Evolutionary conservation across 2,329 filamentous ascomycete species (phyloP).

Genomic region (Apiospora arundinis): DNA sequence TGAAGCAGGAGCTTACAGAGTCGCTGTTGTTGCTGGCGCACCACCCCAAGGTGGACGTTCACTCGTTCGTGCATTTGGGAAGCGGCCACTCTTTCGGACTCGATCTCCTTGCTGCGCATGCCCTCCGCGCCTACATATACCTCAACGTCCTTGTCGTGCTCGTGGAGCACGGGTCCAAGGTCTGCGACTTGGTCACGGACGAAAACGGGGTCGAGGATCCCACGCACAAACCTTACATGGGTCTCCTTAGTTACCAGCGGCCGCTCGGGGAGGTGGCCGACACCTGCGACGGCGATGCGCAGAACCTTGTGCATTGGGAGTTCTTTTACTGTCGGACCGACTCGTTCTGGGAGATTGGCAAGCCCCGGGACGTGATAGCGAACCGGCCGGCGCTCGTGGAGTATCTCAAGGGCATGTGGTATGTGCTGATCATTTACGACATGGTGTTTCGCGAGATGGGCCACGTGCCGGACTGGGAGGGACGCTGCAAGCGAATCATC

Average conservation of each 20-base stretch:
- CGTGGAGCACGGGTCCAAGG: not conserved
- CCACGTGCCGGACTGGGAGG: not conserved
- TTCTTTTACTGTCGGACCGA: not conserved
- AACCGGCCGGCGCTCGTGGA: not conserved
- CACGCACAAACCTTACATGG: not conserved
- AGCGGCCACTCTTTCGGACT: not conserved
- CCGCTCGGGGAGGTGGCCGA: not conserved
- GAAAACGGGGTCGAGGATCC: not conserved
- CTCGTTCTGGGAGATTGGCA: not conserved
- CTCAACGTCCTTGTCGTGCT: not conserved
- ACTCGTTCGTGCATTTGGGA: not conserved
- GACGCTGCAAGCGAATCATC: not conserved
- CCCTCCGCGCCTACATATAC: constrained; percentile 3
- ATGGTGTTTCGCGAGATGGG: not conserved
- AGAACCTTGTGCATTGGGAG: constrained; percentile 2
- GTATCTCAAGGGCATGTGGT: not conserved
- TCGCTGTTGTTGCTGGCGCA: not conserved
- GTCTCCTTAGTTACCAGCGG: not conserved
- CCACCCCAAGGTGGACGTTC: not conserved
- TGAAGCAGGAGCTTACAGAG: not conserved
- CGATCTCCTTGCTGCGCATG: not conserved
- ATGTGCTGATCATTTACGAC: not conserved
- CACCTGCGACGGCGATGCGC: not conserved
- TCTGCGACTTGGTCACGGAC: not conserved
- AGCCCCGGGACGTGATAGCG: not conserved